These are phyloP conservation scores for Rhinocladiella mackenziei DNA, from an alignment of 2,329 filamentous ascomycete genomes.

Conservation along the genomic window DNA sequence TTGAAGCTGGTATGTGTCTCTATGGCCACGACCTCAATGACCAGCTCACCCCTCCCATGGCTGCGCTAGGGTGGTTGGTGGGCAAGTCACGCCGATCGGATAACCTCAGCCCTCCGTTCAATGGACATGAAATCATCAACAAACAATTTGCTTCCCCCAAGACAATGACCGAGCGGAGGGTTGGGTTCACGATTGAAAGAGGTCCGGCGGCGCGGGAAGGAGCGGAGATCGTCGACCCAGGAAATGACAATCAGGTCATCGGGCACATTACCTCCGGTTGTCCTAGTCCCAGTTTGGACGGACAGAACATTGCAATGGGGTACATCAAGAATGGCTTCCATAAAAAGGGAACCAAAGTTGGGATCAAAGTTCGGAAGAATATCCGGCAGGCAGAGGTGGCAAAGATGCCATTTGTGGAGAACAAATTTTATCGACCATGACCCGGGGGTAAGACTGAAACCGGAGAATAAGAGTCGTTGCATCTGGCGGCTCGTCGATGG, in stretches of 20 bases:
- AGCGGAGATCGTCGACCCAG: slow-evolving; percentile 64
- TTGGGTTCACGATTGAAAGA: slow-evolving; percentile 72
- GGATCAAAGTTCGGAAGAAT: slow-evolving; percentile 73
- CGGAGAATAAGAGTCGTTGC: neutral
- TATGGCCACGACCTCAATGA: slow-evolving; percentile 98
- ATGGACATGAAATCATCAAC: slow-evolving; percentile 74
- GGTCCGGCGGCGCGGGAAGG: slow-evolving; percentile 89
- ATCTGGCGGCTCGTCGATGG: neutral
- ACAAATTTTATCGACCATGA: slow-evolving; percentile 63
- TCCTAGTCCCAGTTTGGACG: slow-evolving; percentile 75
- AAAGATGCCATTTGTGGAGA: slow-evolving; percentile 84
- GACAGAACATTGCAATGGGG: slow-evolving; percentile 92
- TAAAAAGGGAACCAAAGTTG: slow-evolving; percentile 77
- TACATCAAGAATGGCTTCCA: slow-evolving; percentile 78
- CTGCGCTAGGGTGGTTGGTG: slow-evolving; percentile 73
- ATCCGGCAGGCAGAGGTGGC: slow-evolving; percentile 68
- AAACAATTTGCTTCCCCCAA: slow-evolving; percentile 62
- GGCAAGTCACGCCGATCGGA: slow-evolving; percentile 67
- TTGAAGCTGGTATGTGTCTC: slow-evolving; percentile 98
- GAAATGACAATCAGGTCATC: slow-evolving; percentile 57
- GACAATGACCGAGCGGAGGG: slow-evolving; percentile 65
- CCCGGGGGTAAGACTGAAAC: neutral
- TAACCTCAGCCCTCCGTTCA: slow-evolving; percentile 62
- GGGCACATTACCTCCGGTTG: slow-evolving; percentile 85
- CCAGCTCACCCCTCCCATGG: slow-evolving; percentile 64